Percentiles rank a stretch among this genome's conserved stretches.
phyloP scores from a whole-genome alignment of 2,329 filamentous ascomycete genomes.

The Colletotrichum lupini region DNA sequence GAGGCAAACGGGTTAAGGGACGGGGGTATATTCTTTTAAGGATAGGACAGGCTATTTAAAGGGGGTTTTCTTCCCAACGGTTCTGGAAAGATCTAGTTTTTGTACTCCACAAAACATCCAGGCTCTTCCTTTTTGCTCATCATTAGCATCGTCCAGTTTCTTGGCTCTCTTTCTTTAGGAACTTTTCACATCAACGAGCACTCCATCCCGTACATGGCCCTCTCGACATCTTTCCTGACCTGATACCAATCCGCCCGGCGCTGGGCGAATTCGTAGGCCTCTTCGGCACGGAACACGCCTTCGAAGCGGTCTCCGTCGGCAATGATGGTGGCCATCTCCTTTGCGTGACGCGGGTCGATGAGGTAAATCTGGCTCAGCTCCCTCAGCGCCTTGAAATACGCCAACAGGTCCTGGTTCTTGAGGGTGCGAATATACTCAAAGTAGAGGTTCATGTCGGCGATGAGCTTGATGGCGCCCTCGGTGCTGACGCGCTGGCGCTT shows the following conservation, averaged over 20 bases:
- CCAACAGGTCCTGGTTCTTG: slow-evolving; percentile 83
- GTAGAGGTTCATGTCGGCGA: slow-evolving; percentile 97
- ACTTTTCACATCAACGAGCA: slow-evolving; percentile 79
- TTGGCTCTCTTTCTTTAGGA: background rate
- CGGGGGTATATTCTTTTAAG: slow-evolving; percentile 7
- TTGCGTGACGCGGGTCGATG: slow-evolving; percentile 86
- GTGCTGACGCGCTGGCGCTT: slow-evolving; percentile 95
- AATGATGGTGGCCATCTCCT: slow-evolving; percentile 95
- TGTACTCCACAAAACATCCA: slow-evolving; percentile 3
- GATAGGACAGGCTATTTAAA: slow-evolving; percentile 12
- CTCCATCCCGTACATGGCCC: slow-evolving; percentile 96
- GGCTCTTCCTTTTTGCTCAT: background rate
- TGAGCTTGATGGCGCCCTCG: slow-evolving; percentile 89
- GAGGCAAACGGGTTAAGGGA: slow-evolving; percentile 1
- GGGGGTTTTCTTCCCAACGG: background rate
- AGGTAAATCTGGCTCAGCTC: slow-evolving; percentile 97
- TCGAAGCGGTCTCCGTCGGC: slow-evolving; percentile 90
- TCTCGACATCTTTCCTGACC: slow-evolving; percentile 88
- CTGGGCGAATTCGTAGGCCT: slow-evolving; percentile 98
- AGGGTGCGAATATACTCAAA: slow-evolving; percentile 85
- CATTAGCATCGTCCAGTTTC: background rate
- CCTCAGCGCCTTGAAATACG: slow-evolving; percentile 91
- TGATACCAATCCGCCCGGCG: slow-evolving; percentile 94
- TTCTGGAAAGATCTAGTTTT: background rate
- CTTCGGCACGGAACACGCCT: slow-evolving; percentile 93